phyloP scores from a whole-genome alignment of 179 eudicot species.

The Heliamphora pulchella region DNA sequence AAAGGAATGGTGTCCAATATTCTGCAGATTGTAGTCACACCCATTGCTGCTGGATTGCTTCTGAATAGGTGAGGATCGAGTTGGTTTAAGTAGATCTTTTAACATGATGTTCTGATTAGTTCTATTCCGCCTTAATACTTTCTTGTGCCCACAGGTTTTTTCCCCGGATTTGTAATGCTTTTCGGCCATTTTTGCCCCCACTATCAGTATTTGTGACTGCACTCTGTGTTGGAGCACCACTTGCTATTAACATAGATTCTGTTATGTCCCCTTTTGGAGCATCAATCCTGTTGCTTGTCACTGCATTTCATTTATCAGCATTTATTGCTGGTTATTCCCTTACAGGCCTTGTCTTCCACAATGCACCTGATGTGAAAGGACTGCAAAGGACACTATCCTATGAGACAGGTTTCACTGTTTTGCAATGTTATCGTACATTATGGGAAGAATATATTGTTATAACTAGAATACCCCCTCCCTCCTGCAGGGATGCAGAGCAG shows the following conservation, averaged over 20 bases:
- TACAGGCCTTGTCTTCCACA: conserved; percentile 53
- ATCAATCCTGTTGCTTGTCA: conserved; percentile 58
- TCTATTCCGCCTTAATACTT: not conserved
- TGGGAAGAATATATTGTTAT: not conserved
- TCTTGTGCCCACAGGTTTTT: conserved; percentile 47
- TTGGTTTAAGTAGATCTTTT: not conserved
- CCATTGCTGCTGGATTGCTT: conserved; percentile 76
- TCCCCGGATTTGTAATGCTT: conserved; percentile 54
- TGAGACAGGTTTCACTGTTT: conserved; percentile 62
- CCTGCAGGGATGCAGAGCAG: conserved; percentile 92
- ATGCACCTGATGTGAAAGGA: conserved; percentile 67
- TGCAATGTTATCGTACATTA: not conserved
- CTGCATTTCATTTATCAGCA: conserved; percentile 69
- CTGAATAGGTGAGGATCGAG: conserved; percentile 52
- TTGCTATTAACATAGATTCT: conserved; percentile 77
- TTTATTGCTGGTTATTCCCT: conserved; percentile 65
- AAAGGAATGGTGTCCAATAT: conserved; percentile 89
- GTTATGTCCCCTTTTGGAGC: conserved; percentile 80
- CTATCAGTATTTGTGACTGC: conserved; percentile 84
- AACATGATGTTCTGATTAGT: not conserved
- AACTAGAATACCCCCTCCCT: not conserved
- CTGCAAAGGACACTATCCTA: conserved; percentile 88
- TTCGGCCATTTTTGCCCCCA: conserved; percentile 80
- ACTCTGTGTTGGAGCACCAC: conserved; percentile 93
- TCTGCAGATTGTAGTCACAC: conserved; percentile 77